Base-by-base conservation (phyloP, 192 early-diverging fungal species). In the Spizellomyces sp. region DNA sequence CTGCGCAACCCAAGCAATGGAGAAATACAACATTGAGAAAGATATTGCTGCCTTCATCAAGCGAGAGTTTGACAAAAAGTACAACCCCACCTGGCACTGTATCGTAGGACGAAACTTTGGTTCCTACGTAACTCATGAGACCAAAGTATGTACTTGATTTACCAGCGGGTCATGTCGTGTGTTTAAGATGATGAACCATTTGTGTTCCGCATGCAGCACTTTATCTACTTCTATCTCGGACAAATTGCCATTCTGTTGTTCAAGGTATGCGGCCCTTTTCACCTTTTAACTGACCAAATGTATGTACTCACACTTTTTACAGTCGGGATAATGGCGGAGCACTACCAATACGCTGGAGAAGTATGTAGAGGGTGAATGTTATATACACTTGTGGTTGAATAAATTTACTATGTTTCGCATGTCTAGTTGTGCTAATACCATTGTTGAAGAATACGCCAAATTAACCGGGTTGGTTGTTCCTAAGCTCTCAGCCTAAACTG, bases 81-180 rank as follows among this genome's bases (percentile, higher is more conserved):
- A 95, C 80, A 94, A 96, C 75, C 89, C 93, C 12, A 96, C 96
- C 62, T 99, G 98, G 96, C 98, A 99, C 77, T 95, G 93, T 73
- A 93, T 99, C 62, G 98, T 99, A 48, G 98, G 98, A 62, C 88
- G 95, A 68, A 98, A 95, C 89, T 99, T 98, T 93, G 98, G 96
- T 48, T 96, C 95, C 45, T 97, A 94, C 72, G 98, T 98, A 15
- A 98, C 98, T 36, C 96, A 99, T 71, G 97, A 88, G 71, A 88
- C 87, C 22, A 88, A 87, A 83, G 86, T 90, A 57, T 36, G 15
- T 5, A 47, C 22, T 58, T 67, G 55, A 21, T 69, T 19, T 15
- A 47, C 4, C 69, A 9, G 9, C 44, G 8, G 69, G 14, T 42
- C 6, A 14, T 12, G 54, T 74, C 27, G 27, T 36, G 27, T 36